Evolutionary conservation across 805 yeast genomes (phyloP).

Genomic region (Candida odintsovae): DNA sequence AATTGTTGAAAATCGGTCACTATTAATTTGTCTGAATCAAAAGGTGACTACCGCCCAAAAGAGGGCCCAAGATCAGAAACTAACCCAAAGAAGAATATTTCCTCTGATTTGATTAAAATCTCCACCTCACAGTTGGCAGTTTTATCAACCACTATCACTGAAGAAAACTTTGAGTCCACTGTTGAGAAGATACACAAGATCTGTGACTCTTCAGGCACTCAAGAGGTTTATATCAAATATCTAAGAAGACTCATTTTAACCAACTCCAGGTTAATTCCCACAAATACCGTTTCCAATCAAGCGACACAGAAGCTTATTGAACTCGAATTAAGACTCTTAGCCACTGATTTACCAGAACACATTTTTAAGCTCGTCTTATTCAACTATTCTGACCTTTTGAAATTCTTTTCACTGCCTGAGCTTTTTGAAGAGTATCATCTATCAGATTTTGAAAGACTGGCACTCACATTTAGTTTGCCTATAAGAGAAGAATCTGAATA

Average conservation of each 20-base stretch:
- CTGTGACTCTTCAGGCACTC: conserved; percentile 27
- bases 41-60: conserved; percentile 7
- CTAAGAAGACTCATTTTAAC: conserved; percentile 28
- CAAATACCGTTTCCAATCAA: conserved; percentile 17
- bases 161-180: conserved; percentile 34
- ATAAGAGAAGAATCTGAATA: conserved; percentile 6
- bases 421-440: conserved; percentile 26
- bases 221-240: conserved; percentile 29
- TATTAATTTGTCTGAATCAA: conserved; percentile 5
- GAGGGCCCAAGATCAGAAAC: conserved; percentile 4
- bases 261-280: conserved; percentile 22
- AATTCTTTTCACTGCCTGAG: conserved; percentile 24
- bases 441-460: conserved; percentile 17
- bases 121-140: conserved; percentile 49
- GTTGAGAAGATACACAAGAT: conserved; percentile 43
- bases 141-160: conserved; percentile 38
- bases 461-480: conserved; percentile 13
- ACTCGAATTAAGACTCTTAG: conserved; percentile 19
- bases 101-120: conserved; percentile 25
- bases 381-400: conserved; percentile 24
- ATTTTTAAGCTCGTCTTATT: conserved; percentile 9
- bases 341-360: conserved; percentile 10
- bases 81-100: background rate
- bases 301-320: conserved; percentile 17
- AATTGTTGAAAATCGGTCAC: background rate